Conservation (phyloP, 345 rosid genomes). For the Salix koriyanagi region DNA sequence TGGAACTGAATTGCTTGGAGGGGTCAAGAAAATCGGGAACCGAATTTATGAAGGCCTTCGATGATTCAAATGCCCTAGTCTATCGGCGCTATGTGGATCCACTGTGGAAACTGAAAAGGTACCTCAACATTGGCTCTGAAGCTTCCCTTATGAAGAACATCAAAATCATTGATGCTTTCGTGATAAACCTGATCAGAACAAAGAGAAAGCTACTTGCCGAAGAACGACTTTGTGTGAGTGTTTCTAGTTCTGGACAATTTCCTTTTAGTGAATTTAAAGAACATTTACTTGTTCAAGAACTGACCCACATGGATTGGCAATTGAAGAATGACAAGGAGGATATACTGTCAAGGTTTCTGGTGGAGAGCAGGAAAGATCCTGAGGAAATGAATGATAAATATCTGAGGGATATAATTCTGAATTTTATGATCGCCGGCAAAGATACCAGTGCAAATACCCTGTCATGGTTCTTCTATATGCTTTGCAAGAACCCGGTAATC, state of each 20-base stretch:
- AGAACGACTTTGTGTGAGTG: conserved; percentile 33
- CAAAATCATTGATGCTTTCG: conserved; percentile 45
- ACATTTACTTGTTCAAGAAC: too few relatives aligned
- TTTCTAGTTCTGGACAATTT: neutral
- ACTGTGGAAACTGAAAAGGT: conserved; percentile 61
- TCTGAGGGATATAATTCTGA: conserved; percentile 64
- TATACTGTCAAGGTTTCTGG: conserved; percentile 58
- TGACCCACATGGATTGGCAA: neutral
- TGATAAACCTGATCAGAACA: conserved; percentile 38
- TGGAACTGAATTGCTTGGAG: conserved; percentile 52
- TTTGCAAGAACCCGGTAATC: conserved; percentile 61
- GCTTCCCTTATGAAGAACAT: conserved; percentile 46
- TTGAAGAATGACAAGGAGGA: conserved; percentile 56
- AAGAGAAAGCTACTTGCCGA: conserved; percentile 36
- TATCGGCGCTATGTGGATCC: conserved; percentile 59
- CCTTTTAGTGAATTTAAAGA: neutral
- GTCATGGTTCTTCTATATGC: conserved; percentile 73
- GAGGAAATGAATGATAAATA: conserved; percentile 54
- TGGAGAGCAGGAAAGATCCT: conserved; percentile 55
- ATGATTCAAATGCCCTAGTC: conserved; percentile 49
- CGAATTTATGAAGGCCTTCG: conserved; percentile 63
- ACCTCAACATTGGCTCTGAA: conserved; percentile 51
- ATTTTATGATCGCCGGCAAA: conserved; percentile 69
- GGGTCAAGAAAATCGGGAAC: conserved; percentile 47
- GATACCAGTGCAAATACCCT: conserved; percentile 56